Percentiles rank a stretch among this genome's conserved stretches.
phyloP scores from a whole-genome alignment of 345 rosid genomes.

The Dipteronia dyeriana region DNA sequence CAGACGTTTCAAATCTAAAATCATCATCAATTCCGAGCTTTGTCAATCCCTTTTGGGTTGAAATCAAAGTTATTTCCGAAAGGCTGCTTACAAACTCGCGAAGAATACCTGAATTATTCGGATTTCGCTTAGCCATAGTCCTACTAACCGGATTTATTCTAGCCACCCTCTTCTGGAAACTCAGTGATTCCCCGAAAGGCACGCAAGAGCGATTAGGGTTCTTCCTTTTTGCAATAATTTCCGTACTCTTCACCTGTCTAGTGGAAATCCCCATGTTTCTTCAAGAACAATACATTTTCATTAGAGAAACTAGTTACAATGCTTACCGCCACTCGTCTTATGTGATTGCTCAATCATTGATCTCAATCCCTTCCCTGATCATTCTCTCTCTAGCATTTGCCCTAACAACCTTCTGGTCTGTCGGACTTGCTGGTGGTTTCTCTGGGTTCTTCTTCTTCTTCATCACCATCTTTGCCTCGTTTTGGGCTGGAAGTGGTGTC shows the following conservation, averaged over 20 bases:
- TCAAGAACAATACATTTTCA: constrained; percentile 53
- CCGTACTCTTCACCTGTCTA: constrained; percentile 44
- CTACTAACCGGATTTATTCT: constrained; percentile 32
- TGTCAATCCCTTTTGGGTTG: constrained; percentile 38
- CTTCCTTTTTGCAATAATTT: no score
- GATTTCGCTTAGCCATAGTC: neutral
- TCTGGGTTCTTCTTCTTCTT: constrained; percentile 50
- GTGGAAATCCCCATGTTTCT: constrained; percentile 53
- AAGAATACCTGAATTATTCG: constrained; percentile 20
- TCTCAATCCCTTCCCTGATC: constrained; percentile 47
- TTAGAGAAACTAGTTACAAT: constrained; percentile 61
- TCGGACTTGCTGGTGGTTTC: constrained; percentile 50
- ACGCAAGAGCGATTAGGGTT: constrained; percentile 41
- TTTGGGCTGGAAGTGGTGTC: no score
- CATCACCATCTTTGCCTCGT: constrained; percentile 39
- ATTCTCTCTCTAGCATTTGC: constrained; percentile 49
- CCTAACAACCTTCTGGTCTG: constrained; percentile 47
- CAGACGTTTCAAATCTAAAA: no score
- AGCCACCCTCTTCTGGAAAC: constrained; percentile 28
- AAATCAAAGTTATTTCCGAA: constrained; percentile 30
- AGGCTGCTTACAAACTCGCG: constrained; percentile 28
- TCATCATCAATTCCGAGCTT: no score
- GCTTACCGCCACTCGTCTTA: constrained; percentile 56
- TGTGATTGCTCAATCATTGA: constrained; percentile 49
- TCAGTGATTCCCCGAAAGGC: constrained; percentile 40